A percentile compares a stretch with the other conserved stretches of the same genome.
Conservation (phyloP, 305 asterid genomes). For the Fraxinus latifolia region DNA sequence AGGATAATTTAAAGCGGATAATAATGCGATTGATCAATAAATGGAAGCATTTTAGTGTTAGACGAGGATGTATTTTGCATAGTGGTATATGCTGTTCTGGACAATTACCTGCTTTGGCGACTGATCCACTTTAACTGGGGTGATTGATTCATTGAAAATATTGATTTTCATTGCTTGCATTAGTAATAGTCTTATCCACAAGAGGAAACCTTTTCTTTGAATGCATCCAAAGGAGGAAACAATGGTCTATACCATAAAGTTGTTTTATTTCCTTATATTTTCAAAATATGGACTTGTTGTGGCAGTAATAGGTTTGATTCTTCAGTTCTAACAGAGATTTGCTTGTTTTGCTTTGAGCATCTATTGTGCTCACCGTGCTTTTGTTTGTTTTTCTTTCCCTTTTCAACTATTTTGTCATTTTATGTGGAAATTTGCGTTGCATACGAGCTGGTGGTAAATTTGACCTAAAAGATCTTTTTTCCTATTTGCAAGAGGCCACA, state of each 20-base stretch:
- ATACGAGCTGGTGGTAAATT: background rate
- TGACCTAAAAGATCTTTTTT: slow-evolving; percentile 15
- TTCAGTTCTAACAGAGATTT: background rate
- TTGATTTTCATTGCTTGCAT: background rate
- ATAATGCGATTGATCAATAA: background rate
- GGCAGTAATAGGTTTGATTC: background rate
- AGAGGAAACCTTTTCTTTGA: background rate
- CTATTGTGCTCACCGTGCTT: background rate
- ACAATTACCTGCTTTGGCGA: background rate
- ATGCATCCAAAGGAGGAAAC: background rate
- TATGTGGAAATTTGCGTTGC: background rate
- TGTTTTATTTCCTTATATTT: background rate
- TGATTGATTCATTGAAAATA: background rate
- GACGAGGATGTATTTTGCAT: background rate
- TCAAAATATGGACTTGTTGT: background rate
- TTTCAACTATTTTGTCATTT: background rate
- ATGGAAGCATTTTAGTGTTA: background rate
- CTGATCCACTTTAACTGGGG: background rate
- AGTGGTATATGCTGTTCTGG: background rate
- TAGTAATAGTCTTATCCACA: background rate
- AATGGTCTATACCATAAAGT: background rate
- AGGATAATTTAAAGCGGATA: background rate
- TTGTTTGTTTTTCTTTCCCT: background rate
- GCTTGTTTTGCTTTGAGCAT: background rate
- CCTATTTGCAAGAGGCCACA: slow-evolving; percentile 55